Conservation (phyloP, 805 yeast species). For the Candida bentonensis region DNA sequence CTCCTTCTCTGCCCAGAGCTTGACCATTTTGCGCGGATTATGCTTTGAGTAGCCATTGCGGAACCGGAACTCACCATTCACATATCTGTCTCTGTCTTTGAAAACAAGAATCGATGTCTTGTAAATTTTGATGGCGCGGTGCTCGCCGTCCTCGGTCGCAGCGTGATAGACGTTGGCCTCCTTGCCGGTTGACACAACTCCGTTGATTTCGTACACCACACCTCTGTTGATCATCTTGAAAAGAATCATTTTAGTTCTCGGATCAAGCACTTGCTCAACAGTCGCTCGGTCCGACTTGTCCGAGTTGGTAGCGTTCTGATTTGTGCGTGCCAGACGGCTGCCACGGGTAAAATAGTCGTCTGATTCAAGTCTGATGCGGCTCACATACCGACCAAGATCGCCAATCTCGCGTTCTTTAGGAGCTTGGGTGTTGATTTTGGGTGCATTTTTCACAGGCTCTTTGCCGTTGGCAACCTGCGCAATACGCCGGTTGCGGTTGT, state of each 20-base stretch:
- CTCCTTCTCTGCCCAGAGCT: conserved; percentile 97
- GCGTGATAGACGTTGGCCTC: conserved; percentile 98
- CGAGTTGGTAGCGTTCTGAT: conserved; percentile 9
- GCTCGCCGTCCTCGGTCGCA: conserved; percentile 21
- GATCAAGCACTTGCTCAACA: conserved; percentile 91
- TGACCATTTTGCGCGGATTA: conserved; percentile 95
- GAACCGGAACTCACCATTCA: conserved; percentile 90
- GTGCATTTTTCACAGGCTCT: conserved; percentile 3
- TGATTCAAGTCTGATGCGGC: conserved; percentile 12
- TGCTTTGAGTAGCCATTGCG: conserved; percentile 71
- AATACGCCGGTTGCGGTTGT: conserved; percentile 7
- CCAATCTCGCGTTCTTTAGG: background rate
- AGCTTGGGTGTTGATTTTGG: conserved; percentile 5
- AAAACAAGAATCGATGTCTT: conserved; percentile 95
- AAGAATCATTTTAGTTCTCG: conserved; percentile 75
- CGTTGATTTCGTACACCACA: conserved; percentile 71
- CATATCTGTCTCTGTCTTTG: conserved; percentile 91
- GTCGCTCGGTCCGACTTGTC: conserved; percentile 94
- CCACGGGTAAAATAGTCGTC: conserved; percentile 8
- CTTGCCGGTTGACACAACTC: conserved; percentile 92
- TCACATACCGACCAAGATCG: conserved; percentile 8
- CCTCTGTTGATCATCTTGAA: conserved; percentile 75
- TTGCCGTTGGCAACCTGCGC: conserved; percentile 1
- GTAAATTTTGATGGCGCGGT: conserved; percentile 86
- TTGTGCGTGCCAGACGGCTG: background rate